Evolutionary conservation across 208 protist species (phyloP), one percentile per base, ranked within the genome.

Genomic region (Porcisia hertigi): DNA sequence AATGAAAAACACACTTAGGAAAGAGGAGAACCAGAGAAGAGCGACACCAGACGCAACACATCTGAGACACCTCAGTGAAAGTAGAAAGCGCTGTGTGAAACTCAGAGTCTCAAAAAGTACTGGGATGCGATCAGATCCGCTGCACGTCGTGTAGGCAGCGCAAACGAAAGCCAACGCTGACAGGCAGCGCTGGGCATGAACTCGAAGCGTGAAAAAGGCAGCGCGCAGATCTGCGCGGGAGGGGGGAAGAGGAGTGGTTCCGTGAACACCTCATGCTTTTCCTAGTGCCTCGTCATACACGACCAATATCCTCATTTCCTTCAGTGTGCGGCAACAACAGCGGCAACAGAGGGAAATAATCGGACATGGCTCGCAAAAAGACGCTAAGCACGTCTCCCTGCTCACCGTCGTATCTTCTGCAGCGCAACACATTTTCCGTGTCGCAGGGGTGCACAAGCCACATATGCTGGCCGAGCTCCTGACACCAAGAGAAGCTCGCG

Each of bases 381-480:
- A 86, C 23, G 25, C 72, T 70, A 1, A 94, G 65, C 23, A 83
- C 36, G 59, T 87, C 82, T 4, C 80, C 84, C 25, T 23, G 70
- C 2, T 69, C 65, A 16, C 79, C 84, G 62, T 84, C 55, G 16
- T 69, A 80, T 8, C 64, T 55, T 47, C 65, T 53, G 54, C 60
- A 67, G 9, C 64, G 45, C 6, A 92, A 36, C n/a, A 94, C 34
- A 20, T 81, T 82, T 41, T 72, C 81, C 23, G 81, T 83, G 64
- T 94, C 90, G 64, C 90, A 94, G 62, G 80, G 83, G 67, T 93
- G 89, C 14, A 93, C 59, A 4, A 81, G 66, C 86, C 87, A 93
- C 70, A 88, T 70, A 36, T 84, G 36, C 77, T 79, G 76, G 45
- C 81, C 54, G 7, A 87, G 34, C 20, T 93, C 89, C 16, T 93